phyloP scores from a whole-genome alignment of 2,329 filamentous ascomycete species.

The Hymenoscyphus repandus region DNA sequence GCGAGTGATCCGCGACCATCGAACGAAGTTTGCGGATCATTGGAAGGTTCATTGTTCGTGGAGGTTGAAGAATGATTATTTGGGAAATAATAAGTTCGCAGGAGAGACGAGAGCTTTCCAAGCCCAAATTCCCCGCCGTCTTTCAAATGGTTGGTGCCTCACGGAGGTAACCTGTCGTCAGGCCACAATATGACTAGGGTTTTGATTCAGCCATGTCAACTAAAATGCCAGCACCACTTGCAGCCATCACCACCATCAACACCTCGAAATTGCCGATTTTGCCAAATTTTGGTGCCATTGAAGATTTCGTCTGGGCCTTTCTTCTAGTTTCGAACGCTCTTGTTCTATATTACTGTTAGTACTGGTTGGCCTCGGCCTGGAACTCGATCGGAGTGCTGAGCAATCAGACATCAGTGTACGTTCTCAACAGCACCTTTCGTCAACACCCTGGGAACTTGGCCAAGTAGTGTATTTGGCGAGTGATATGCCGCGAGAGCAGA shows the following conservation, averaged over 20 bases:
- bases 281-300: conserved; percentile 10
- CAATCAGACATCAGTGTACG: conserved; percentile 11
- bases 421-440: conserved; percentile 2
- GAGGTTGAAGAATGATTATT: conserved; percentile 1
- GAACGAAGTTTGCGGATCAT: conserved; percentile 10
- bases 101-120: background rate
- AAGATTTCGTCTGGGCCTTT: conserved; percentile 1
- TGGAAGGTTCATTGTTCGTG: conserved; percentile 20
- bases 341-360: background rate
- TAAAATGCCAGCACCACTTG: conserved; percentile 6
- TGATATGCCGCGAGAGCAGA: too few relatives aligned
- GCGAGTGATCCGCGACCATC: conserved; percentile 13
- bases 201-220: background rate
- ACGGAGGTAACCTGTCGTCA: background rate
- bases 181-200: background rate
- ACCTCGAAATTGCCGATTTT: conserved; percentile 10
- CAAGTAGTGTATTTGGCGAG: background rate
- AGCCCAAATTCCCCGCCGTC: background rate
- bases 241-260: conserved; percentile 12
- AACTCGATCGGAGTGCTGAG: conserved; percentile 8
- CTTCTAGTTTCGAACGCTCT: background rate
- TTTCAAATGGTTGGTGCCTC: background rate
- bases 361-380: background rate
- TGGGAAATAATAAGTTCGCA: conserved; percentile 12
- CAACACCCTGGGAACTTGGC: background rate